Conservation (phyloP, 768 basidiomycete species). For the Dacryopinax spathularia region DNA sequence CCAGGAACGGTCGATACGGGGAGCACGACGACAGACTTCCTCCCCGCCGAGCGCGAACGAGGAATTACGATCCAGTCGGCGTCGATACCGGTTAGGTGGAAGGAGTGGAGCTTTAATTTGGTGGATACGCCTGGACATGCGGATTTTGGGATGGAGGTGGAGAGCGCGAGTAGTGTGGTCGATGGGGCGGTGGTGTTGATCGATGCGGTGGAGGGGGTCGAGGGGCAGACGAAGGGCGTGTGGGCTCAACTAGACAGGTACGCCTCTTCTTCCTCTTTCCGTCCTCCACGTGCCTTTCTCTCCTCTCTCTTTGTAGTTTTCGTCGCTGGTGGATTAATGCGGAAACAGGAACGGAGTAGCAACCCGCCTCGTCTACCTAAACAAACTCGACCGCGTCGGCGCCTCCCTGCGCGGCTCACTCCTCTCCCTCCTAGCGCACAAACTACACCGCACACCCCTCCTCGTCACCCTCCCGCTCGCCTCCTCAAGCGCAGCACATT, state of each 20-base stretch:
- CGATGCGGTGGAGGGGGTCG: constrained; percentile 84
- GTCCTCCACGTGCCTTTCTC: background rate
- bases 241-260: constrained; percentile 80
- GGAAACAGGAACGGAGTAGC: constrained; percentile 55
- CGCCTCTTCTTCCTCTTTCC: constrained; percentile 13
- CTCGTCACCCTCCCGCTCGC: constrained; percentile 59
- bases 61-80: constrained; percentile 89
- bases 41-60: constrained; percentile 77
- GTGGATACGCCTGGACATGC: constrained; percentile 88
- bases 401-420: constrained; percentile 63
- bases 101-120: constrained; percentile 70
- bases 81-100: constrained; percentile 79
- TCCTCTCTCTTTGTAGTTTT: background rate
- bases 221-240: constrained; percentile 78
- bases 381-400: constrained; percentile 78
- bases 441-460: constrained; percentile 61
- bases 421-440: constrained; percentile 55
- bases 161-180: constrained; percentile 78
- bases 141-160: constrained; percentile 95
- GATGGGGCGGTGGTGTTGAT: constrained; percentile 81
- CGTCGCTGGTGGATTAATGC: background rate
- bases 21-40: constrained; percentile 79
- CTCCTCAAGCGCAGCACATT: constrained; percentile 54
- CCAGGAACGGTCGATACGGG: constrained; percentile 80
- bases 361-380: constrained; percentile 66